A percentile compares a stretch with the other conserved stretches of the same genome.
Conservation (phyloP, 176 grass and related monocot species). For the Carex parvula region DNA sequence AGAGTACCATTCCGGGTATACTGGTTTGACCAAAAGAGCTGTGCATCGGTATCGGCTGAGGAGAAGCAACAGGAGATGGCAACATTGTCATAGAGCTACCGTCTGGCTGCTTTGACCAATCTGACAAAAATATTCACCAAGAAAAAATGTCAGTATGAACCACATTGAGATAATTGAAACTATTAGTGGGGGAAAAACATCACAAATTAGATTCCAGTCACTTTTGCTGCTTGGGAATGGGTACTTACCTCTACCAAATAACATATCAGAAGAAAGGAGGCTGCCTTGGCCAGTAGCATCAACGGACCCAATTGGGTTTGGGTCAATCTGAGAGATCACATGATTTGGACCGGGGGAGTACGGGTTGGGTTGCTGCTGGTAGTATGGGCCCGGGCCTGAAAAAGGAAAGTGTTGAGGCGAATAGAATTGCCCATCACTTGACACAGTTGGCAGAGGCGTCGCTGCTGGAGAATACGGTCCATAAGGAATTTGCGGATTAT, state of each 20-base stretch:
- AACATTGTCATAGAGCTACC: slow-evolving; percentile 50
- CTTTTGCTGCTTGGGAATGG: background rate
- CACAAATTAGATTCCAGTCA: slow-evolving; percentile 12
- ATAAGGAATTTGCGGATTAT: slow-evolving; percentile 77
- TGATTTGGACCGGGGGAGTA: background rate
- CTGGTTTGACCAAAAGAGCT: slow-evolving; percentile 59
- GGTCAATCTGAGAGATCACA: slow-evolving; percentile 41
- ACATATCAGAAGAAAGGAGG: slow-evolving; percentile 21
- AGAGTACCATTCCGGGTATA: slow-evolving; percentile 59
- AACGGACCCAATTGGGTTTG: slow-evolving; percentile 18
- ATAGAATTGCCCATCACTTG: slow-evolving; percentile 85
- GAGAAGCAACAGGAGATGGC: slow-evolving; percentile 64
- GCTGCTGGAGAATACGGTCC: slow-evolving; percentile 83
- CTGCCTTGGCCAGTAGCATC: background rate
- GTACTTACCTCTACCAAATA: slow-evolving; percentile 30
- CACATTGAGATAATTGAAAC: slow-evolving; percentile 30
- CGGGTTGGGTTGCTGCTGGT: slow-evolving; percentile 48
- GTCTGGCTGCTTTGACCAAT: slow-evolving; percentile 74
- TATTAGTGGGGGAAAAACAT: background rate
- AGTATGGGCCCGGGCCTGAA: slow-evolving; percentile 80
- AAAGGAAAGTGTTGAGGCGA: slow-evolving; percentile 89
- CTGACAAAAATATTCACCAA: slow-evolving; percentile 38
- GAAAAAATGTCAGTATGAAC: slow-evolving; percentile 24
- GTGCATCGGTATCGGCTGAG: slow-evolving; percentile 42
- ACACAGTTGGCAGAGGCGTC: slow-evolving; percentile 64